Evolutionary conservation across 179 eudicot species (phyloP), one percentile per base, ranked within the genome.

Genomic region (Silene coronaria): DNA sequence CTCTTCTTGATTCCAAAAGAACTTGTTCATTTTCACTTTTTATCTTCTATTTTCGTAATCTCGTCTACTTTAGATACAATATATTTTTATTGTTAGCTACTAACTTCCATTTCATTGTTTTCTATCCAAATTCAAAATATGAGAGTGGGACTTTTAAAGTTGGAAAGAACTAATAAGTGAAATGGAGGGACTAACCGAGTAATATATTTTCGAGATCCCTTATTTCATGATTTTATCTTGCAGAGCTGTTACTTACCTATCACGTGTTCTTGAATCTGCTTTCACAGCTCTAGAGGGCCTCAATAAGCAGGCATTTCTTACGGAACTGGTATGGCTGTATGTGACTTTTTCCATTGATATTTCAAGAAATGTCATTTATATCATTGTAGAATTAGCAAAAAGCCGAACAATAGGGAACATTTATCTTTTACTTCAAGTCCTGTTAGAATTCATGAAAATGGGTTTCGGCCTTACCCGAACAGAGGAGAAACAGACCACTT

Each of bases 201-300:
- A 30, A 69, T 71, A 65, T 53, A 58, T 45, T 70, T 45, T 48
- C 7, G 51, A 34, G 59, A 28, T 60, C 51, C 32, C 34, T 45
- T 67, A 71, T 58, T 21, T 75, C 48, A 23, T 24, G 42, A 22
- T 72, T 26, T 71, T 53, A 17, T 42, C 75, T 36, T 82, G 80
- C 90, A 95, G 97, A 81, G 97, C 89, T 76, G 99, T 95, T 60
- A 95, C 97, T 4, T 90, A 95, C 80, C 97, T 95, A 74, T 92
- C 97, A 65, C 96, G 96, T 67, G 95, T 95, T 79, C 97, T 95
- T 64, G 99, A 95, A 80, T 83, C 96, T 70, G 91, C 99, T 78
- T 95, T 92, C 86, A 92, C 97, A 67, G 96, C 97, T 36, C 84
- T 95, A 53, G 97, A 95, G 87, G 99, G 97, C 78, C 99, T 87